Evolutionary conservation across 2,329 filamentous ascomycete species (phyloP).

Genomic region (Teratosphaeria gauchensis): DNA sequence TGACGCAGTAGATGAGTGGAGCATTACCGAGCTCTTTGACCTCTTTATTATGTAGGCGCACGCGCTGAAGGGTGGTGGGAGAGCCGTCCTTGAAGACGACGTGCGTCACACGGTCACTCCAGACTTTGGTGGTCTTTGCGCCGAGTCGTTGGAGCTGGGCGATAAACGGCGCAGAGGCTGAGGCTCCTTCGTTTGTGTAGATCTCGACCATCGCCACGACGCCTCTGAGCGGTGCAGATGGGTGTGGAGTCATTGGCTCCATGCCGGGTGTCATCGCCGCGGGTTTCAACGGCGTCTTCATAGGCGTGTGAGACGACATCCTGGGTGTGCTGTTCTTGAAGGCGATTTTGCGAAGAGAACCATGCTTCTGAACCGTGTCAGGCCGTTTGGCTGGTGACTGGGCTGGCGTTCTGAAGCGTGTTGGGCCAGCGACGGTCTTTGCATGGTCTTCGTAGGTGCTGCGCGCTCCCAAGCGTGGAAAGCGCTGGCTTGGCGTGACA

Average conservation of each 20-base stretch:
- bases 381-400: constrained; percentile 14
- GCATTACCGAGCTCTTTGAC: constrained; percentile 14
- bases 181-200: constrained; percentile 27
- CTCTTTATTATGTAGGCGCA: constrained; percentile 25
- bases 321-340: constrained; percentile 13
- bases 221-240: constrained; percentile 22
- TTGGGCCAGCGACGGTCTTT: constrained; percentile 16
- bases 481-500: constrained; percentile 2
- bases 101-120: constrained; percentile 28
- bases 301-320: constrained; percentile 15
- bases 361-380: constrained; percentile 19
- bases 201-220: constrained; percentile 28
- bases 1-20: constrained; percentile 25
- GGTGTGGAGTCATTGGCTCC: constrained; percentile 28
- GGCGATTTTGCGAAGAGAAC: constrained; percentile 20
- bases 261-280: constrained; percentile 18
- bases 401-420: constrained; percentile 19
- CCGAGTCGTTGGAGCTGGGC: constrained; percentile 26
- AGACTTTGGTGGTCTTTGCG: constrained; percentile 26
- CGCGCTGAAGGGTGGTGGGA: constrained; percentile 24
- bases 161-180: constrained; percentile 26
- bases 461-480: constrained; percentile 1
- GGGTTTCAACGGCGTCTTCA: constrained; percentile 22
- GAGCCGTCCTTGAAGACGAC: constrained; percentile 31
- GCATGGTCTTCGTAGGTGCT: constrained; percentile 7